Evolutionary conservation across 1,284 basidiomycete species (phyloP), one percentile per base, ranked within the genome.

Genomic region (Veloboletus limbatus): DNA sequence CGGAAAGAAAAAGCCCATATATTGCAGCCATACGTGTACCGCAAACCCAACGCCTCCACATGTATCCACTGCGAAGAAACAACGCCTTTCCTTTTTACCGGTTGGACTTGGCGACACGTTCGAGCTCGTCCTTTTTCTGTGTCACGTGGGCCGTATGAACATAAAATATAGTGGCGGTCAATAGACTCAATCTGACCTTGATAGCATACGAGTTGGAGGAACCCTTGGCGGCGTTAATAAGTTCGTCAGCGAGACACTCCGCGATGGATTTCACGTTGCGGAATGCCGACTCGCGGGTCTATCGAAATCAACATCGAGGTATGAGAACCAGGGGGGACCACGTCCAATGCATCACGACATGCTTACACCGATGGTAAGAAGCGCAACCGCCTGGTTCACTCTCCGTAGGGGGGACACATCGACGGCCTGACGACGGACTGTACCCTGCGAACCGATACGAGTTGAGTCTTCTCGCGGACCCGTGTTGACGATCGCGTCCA

Each of bases 151-250:
- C 43, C 27, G 2, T 5, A 33, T 48, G 35, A 45, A 46, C n/a
- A 18, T 25, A 30, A 3, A 25, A 8, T 7, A 8, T 31, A 30
- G n/a, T n/a, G n/a, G n/a, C n/a, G n/a, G n/a, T n/a, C n/a, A n/a
- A 25, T 16, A 58, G 6, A 24, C 3, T 1, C 2, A 8, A 11
- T 20, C 76, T 39, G 40, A 87, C 88, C 87, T 97, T 97, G 84
- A 99, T 99, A 60, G 97, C 96, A 72, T 97, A 99, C 54, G 96
- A 98, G 89, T 99, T 99, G 66, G 95, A 98, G 51, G 97, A 99
- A 58, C 97, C 97, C 82, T 99, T 99, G 64, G 97, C 97, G 52
- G 97, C 97, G 76, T 99, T 99, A 84, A 99, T 98, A 64, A 99
- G 88, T 75, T 99, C 97, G 70, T 99, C 97, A 57, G 97, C 97